A percentile compares a stretch with the other conserved stretches of the same genome.
These are phyloP conservation scores for Hypomontagnella submonticulosa DNA, from an alignment of 495 filamentous ascomycete genomes.

Conservation along the genomic window DNA sequence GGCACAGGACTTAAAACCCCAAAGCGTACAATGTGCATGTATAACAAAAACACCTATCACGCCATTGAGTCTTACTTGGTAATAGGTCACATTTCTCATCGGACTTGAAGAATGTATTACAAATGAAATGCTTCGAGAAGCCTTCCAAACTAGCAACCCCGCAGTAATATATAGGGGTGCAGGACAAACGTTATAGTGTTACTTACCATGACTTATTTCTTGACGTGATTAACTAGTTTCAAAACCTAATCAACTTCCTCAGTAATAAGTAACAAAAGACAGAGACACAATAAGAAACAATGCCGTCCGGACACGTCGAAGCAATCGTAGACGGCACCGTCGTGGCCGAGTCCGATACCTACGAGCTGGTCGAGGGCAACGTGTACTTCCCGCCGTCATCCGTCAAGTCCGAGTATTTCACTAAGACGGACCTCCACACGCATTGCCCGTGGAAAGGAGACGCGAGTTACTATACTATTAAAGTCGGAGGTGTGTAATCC, in stretches of 20 bases:
- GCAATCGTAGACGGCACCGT: constrained; percentile 67
- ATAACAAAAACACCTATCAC: too few species aligned
- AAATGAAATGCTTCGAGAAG: constrained; percentile 10
- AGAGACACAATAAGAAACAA: constrained; percentile 21
- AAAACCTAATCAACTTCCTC: neutral
- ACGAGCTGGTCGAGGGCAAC: constrained; percentile 76
- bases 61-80: too few species aligned
- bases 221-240: neutral
- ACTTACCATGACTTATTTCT: neutral
- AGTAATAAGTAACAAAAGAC: neutral
- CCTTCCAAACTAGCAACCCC: constrained; percentile 12
- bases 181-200: constrained; percentile 1
- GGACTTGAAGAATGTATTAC: neutral
- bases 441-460: constrained; percentile 77
- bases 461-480: constrained; percentile 73
- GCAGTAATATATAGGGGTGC: constrained; percentile 1
- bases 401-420: constrained; percentile 56
- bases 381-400: constrained; percentile 70
- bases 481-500: constrained; percentile 60
- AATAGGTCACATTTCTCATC: too few species aligned
- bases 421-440: constrained; percentile 52
- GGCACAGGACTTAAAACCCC: too few species aligned
- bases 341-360: constrained; percentile 70
- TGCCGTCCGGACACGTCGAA: constrained; percentile 59
- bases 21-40: too few species aligned